These are phyloP conservation scores for Posidonia australis DNA, from an alignment of 106 monocot genomes.

Conservation along the genomic window DNA sequence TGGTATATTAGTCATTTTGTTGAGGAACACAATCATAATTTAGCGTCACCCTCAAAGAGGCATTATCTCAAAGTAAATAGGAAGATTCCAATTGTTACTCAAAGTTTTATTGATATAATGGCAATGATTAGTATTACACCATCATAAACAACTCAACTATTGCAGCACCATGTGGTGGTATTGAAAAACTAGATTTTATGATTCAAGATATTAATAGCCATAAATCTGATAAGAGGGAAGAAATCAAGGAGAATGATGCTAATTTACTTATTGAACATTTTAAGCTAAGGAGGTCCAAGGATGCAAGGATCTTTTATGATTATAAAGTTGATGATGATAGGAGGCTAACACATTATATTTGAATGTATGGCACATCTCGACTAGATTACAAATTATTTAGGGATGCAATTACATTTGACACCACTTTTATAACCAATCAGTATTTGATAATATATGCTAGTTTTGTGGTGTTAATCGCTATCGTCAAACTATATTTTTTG, in stretches of 20 bases:
- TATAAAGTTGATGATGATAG: neutral
- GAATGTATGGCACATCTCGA: neutral
- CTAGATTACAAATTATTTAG: neutral
- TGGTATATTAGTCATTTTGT: too few relatives aligned
- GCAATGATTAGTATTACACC: neutral
- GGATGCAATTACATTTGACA: too few relatives aligned
- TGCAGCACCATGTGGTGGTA: neutral
- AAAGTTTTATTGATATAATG: neutral
- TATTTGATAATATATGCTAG: neutral
- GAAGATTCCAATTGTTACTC: too few relatives aligned
- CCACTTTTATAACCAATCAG: neutral
- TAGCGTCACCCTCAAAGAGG: too few relatives aligned
- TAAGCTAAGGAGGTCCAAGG: neutral
- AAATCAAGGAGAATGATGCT: too few relatives aligned
- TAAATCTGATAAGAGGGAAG: neutral
- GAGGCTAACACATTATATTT: neutral
- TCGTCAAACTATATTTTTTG: too few relatives aligned
- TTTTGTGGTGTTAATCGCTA: neutral
- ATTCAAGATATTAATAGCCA: neutral
- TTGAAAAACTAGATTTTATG: neutral
- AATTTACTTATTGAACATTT: neutral
- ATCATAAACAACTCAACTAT: neutral
- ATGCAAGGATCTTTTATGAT: neutral
- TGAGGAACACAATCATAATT: too few relatives aligned
- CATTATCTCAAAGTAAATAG: too few relatives aligned